phyloP scores from a whole-genome alignment of 169 alveolate genomes.

The Plasmodium adleri region DNA sequence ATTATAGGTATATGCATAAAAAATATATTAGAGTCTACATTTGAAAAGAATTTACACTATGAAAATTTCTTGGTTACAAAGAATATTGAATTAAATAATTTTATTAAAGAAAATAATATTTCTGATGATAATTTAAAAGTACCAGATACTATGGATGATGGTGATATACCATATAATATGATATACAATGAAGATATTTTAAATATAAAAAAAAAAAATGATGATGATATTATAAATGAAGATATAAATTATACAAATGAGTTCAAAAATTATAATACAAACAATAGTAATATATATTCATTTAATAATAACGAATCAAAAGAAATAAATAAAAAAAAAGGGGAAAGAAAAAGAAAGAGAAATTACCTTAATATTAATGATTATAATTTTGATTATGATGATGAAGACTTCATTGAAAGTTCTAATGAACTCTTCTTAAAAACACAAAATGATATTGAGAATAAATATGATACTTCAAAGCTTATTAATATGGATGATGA shows the following conservation, averaged over 20 bases:
- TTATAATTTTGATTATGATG: constrained; percentile 50
- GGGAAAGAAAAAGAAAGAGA: constrained; percentile 45
- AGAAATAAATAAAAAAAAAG: neutral
- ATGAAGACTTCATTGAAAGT: constrained; percentile 53
- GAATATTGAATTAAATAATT: constrained; percentile 53
- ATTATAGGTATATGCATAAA: constrained; percentile 55
- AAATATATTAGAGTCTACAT: constrained; percentile 55
- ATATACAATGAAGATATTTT: constrained; percentile 10
- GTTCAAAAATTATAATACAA: neutral
- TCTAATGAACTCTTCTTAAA: constrained; percentile 36
- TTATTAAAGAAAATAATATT: constrained; percentile 28
- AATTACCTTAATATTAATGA: constrained; percentile 46
- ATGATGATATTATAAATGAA: constrained; percentile 10
- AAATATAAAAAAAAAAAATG: constrained; percentile 13
- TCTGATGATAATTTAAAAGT: constrained; percentile 9
- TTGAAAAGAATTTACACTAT: constrained; percentile 25
- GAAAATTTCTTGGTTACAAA: constrained; percentile 29
- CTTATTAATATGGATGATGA: constrained; percentile 51
- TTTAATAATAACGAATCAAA: neutral
- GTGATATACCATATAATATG: constrained; percentile 13
- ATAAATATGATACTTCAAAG: neutral
- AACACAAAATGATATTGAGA: constrained; percentile 1
- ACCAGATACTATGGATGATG: constrained; percentile 12
- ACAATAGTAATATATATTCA: neutral
- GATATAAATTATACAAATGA: too few species aligned